These are phyloP conservation scores for Penicillium desertorum DNA, from an alignment of 495 filamentous ascomycete genomes.

Conservation along the genomic window DNA sequence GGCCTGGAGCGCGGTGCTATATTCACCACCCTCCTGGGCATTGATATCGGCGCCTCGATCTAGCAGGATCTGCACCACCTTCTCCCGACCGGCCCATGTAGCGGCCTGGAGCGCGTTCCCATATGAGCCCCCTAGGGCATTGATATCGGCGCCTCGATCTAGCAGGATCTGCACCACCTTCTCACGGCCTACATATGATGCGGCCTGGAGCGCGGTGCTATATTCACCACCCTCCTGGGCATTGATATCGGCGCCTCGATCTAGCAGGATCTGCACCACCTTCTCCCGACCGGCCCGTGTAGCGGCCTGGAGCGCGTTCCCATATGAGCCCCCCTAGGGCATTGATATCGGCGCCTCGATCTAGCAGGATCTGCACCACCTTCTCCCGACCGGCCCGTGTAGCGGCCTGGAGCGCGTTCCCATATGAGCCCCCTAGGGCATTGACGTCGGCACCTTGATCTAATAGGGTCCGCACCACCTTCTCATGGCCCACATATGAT, in stretches of 20 bases:
- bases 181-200: constrained; percentile 12
- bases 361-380: constrained; percentile 22
- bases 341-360: constrained; percentile 23
- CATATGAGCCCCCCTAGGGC: not conserved
- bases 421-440: constrained; percentile 5
- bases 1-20: constrained; percentile 28
- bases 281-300: too few relatives aligned
- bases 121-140: constrained; percentile 11
- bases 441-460: constrained; percentile 28
- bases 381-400: constrained; percentile 12
- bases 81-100: constrained; percentile 12
- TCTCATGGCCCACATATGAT: constrained; percentile 9
- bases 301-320: too few relatives aligned
- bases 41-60: constrained; percentile 23
- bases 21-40: constrained; percentile 13
- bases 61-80: constrained; percentile 21
- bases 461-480: constrained; percentile 25
- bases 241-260: too few relatives aligned
- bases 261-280: too few relatives aligned
- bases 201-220: constrained; percentile 22
- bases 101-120: constrained; percentile 24
- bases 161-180: constrained; percentile 26
- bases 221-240: too few relatives aligned
- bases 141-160: constrained; percentile 25
- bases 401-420: constrained; percentile 23